Base-by-base conservation (phyloP, 129 eudicot genomes). In the Arctium minus region DNA sequence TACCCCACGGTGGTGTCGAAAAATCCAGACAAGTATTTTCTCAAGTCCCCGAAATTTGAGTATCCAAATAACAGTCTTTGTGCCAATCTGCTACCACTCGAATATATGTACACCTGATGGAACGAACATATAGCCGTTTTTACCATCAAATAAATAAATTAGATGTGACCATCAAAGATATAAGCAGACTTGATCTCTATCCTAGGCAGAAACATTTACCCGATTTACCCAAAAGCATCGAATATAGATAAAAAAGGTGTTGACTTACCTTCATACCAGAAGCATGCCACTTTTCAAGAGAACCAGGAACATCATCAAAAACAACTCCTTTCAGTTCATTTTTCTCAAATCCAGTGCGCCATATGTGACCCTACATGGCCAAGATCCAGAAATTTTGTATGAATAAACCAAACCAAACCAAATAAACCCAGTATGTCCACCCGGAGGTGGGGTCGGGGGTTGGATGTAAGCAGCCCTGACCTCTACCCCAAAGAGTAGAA, bases 21-120 rank as follows among this genome's bases (percentile, higher is more conserved):
- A 82, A 82, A 96, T 73, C 99, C 99, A 70, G 79, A 80, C 76
- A 96, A 80, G 84, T 91, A 93, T 32, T 89, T 91, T 77, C 97
- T 87, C 67, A 96, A 86, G 85, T 96, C 97, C 18, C 97, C 99
- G 64, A 88, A 88, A 74, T 90, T 88, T 46, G 97, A 91, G 82
- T 93, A 84, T 35, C 99, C 99, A 89, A 93, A 96, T 76, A 96
- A 82, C 75, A 91, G 92, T 85, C 97, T 87, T 50, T 96, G 99
- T n/a, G 99, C 99, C 79, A 96, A 86, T 86, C 99, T 90, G 90
- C 99, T 96, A 36, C 97, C 99, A 78, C 99, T 96, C 37, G 99
- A 96, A 86, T 92, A 96, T 83, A 96, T 96, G 82, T 96, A 96
- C 73, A 91, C 99, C 99, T 96, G 86, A 79, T 33, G 42, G 35